A percentile compares a stretch with the other conserved stretches of the same genome.
Evolutionary conservation across 2,329 filamentous ascomycete species (phyloP).

Genomic region (Trichoderma sp.): DNA sequence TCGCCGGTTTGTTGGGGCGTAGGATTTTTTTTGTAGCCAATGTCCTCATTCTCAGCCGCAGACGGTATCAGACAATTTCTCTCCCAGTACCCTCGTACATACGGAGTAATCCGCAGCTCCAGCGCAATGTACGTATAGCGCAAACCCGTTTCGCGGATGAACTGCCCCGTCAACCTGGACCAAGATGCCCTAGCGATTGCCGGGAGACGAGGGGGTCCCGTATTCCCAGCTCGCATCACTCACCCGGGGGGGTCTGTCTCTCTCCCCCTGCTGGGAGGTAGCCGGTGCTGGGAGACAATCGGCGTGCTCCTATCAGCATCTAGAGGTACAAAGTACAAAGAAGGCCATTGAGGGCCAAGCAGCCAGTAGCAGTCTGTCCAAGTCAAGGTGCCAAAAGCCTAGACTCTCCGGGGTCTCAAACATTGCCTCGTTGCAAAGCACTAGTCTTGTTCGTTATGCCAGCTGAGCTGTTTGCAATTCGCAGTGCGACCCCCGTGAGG

Average conservation of each 20-base stretch:
- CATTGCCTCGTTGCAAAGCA: neutral
- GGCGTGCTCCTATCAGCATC: constrained; percentile 3
- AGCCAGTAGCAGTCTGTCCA: neutral
- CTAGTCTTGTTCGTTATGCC: neutral
- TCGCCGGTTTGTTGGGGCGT: neutral
- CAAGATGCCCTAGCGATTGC: constrained; percentile 3
- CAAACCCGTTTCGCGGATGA: neutral
- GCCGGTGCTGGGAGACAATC: neutral
- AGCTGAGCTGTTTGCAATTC: neutral
- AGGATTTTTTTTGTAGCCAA: neutral
- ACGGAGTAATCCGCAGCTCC: neutral
- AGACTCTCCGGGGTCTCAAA: neutral
- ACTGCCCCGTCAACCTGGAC: neutral
- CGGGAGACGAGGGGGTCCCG: neutral
- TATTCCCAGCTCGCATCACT: constrained; percentile 10
- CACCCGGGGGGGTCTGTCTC: too few species aligned
- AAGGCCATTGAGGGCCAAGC: neutral
- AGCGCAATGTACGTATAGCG: neutral
- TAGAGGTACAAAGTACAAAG: neutral
- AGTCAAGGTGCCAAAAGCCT: neutral
- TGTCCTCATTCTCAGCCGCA: neutral
- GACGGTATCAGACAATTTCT: neutral
- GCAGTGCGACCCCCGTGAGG: neutral
- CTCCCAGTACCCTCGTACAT: neutral
- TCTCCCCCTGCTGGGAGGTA: constrained; percentile 1